Percentiles rank a stretch among this genome's conserved stretches.
phyloP scores from a whole-genome alignment of 352 stramenopile species.

The Pythium phragmitis region DNA sequence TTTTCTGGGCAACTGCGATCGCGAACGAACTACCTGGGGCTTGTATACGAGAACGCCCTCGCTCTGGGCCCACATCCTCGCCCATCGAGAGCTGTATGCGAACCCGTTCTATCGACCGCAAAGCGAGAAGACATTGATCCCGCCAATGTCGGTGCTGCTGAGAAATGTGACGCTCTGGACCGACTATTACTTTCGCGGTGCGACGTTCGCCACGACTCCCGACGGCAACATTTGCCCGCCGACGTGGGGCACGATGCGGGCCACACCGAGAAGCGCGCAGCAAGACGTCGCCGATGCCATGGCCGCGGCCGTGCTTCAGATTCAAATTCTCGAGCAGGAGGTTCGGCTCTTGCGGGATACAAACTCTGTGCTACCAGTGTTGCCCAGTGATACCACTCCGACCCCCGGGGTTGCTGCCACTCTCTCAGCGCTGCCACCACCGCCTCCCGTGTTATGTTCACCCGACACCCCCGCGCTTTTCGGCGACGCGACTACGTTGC shows the following conservation, averaged over 20 bases:
- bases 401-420: background rate
- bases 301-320: slow-evolving; percentile 44
- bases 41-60: slow-evolving; percentile 59
- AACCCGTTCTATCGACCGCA: slow-evolving; percentile 76
- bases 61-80: slow-evolving; percentile 62
- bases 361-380: no score
- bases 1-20: slow-evolving; percentile 88
- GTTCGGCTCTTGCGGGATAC: slow-evolving; percentile 20
- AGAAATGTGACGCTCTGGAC: slow-evolving; percentile 79
- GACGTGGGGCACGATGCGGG: slow-evolving; percentile 30
- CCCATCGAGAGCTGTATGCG: slow-evolving; percentile 39
- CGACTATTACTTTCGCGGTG: slow-evolving; percentile 74
- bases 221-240: slow-evolving; percentile 49
- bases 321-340: slow-evolving; percentile 58
- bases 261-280: slow-evolving; percentile 22
- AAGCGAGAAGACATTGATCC: slow-evolving; percentile 51
- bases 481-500: background rate
- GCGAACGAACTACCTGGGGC: slow-evolving; percentile 58
- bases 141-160: slow-evolving; percentile 49
- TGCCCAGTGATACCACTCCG: background rate
- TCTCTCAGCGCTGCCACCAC: slow-evolving; percentile 14
- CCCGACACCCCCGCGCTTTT: slow-evolving; percentile 4
- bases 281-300: slow-evolving; percentile 67
- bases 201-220: slow-evolving; percentile 42
- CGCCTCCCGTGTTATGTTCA: slow-evolving; percentile 16